A percentile compares a stretch with the other conserved stretches of the same genome.
Evolutionary conservation across 164 flowering plant genomes (phyloP).

Genomic region (Platanus orientalis): DNA sequence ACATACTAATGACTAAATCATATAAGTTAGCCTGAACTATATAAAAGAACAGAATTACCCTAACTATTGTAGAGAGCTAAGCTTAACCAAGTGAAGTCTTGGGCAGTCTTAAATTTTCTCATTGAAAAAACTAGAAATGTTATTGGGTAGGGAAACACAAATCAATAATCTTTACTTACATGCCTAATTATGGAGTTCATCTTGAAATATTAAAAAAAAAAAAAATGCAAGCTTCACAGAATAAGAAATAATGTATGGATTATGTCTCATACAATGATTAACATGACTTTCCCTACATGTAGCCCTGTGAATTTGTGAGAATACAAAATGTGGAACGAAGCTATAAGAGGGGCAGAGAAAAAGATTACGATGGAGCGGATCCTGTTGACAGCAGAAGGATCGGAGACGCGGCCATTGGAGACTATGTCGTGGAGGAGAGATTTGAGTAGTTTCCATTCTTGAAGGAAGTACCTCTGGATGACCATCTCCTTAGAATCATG

Average conservation of each 20-base stretch:
- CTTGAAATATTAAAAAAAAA: neutral
- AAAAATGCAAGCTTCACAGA: too few relatives aligned
- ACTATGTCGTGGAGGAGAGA: constrained; percentile 74
- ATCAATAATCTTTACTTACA: neutral
- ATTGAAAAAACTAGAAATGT: too few relatives aligned
- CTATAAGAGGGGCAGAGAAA: neutral
- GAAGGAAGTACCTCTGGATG: constrained; percentile 74
- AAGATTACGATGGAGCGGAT: constrained; percentile 76
- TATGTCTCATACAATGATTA: neutral
- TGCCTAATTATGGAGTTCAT: neutral
- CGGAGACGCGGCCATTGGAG: constrained; percentile 52
- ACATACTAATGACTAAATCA: too few relatives aligned
- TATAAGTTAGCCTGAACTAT: too few relatives aligned
- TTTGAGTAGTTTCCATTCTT: constrained; percentile 80
- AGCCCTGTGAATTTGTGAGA: neutral
- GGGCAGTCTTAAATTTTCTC: too few relatives aligned
- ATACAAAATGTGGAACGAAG: neutral
- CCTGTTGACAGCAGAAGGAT: constrained; percentile 60
- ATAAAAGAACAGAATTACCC: too few relatives aligned
- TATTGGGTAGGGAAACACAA: neutral
- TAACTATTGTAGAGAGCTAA: too few relatives aligned
- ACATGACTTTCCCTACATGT: too few relatives aligned
- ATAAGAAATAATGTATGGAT: neutral
- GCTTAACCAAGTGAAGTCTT: too few relatives aligned
- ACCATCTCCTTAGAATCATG: constrained; percentile 64